Evolutionary conservation across 1,284 basidiomycete species (phyloP), one percentile per base, ranked within the genome.

Genomic region (Psilocybe mexicana): DNA sequence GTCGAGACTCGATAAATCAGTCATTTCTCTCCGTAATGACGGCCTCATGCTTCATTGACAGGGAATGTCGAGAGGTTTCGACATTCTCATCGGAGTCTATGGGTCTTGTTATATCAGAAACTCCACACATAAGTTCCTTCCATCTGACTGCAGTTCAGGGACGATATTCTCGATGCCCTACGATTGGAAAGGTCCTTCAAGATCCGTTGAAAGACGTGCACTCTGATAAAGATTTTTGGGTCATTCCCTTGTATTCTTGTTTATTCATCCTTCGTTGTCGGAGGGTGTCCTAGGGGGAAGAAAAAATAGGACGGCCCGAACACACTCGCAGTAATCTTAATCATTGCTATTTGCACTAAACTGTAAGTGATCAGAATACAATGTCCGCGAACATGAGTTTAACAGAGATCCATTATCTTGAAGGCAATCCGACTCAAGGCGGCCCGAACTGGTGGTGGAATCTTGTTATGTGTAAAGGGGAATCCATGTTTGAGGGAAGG

Each of bases 341-440:
- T 52, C 43, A 38, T 62, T 62, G 40, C 60, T 64, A 62, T 63
- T 63, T 64, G 55, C 55, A 51, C 59, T 51, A 49, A 56, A 55
- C 58, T 59, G 52, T 52, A 48, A 53, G 58, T 65, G 62, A 61
- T 63, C 63, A 61, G 58, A 61, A 63, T 59, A 64, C 58, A 65
- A 65, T 65, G 47, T 66, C 63, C 63, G 64, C 56, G 55, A 61
- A 58, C 59, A 62, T 61, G 58, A 57, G 57, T 54, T 60, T 40
- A 52, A 24, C 45, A 64, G 66, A 63, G 66, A 63, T 61, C 46
- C 51, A 61, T 60, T 58, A 66, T 64, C 61, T 62, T 47, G 38
- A 53, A 63, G 53, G 38, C 57, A 60, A 68, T 68, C 64, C 57
- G 46, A 58, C 48, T 43, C 35, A 49, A 55, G 57, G 52, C 65